phyloP scores from a whole-genome alignment of 768 basidiomycete species.

The Collybia sp. region DNA sequence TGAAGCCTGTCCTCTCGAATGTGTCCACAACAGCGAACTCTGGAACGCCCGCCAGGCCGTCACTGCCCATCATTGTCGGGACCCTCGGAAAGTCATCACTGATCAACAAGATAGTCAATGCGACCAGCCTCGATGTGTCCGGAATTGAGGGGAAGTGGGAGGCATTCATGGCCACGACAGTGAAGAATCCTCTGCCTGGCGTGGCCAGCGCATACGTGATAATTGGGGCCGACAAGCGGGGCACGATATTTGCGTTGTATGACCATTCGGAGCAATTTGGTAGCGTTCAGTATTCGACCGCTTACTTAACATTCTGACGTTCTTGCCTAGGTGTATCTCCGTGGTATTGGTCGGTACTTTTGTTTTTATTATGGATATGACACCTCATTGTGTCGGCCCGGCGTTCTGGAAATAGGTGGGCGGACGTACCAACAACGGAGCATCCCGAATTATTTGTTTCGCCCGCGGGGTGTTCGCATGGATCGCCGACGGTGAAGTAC shows the following conservation, averaged over 20 bases:
- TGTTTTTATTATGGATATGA: conserved; percentile 1
- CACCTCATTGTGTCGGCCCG: background rate
- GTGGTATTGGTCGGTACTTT: conserved; percentile 52
- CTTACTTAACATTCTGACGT: conserved; percentile 1
- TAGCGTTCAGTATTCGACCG: conserved; percentile 10
- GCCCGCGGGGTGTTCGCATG: conserved; percentile 46
- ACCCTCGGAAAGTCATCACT: conserved; percentile 56
- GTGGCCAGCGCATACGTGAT: conserved; percentile 61
- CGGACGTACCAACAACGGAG: conserved; percentile 62
- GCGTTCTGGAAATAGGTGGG: conserved; percentile 46
- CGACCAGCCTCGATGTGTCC: conserved; percentile 50
- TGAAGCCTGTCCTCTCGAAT: conserved; percentile 46
- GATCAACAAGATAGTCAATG: conserved; percentile 46
- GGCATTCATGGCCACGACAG: conserved; percentile 46
- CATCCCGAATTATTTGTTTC: conserved; percentile 45
- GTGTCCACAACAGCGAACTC: conserved; percentile 32
- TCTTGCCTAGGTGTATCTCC: conserved; percentile 50
- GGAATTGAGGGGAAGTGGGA: conserved; percentile 66
- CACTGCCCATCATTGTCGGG: conserved; percentile 56
- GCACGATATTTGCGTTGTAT: conserved; percentile 62
- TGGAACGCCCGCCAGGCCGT: conserved; percentile 12
- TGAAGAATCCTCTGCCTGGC: conserved; percentile 52
- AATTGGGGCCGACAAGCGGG: conserved; percentile 65
- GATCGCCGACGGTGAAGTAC: conserved; percentile 63
- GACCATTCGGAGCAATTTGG: conserved; percentile 71